phyloP scores from a whole-genome alignment of 768 basidiomycete genomes.

The Leccinum imitatum region DNA sequence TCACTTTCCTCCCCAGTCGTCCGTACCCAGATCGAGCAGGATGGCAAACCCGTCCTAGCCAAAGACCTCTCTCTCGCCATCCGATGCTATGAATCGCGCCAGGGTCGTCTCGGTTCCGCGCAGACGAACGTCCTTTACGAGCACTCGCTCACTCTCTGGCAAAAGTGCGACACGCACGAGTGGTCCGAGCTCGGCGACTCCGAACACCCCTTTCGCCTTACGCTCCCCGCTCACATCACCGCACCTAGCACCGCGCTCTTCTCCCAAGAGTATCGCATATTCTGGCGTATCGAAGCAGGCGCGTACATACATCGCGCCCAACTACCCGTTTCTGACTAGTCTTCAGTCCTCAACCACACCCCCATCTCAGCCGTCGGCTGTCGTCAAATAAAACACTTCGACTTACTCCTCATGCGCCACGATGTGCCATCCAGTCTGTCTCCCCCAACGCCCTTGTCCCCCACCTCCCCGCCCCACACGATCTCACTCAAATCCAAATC shows the following conservation, averaged over 20 bases:
- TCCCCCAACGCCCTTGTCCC: constrained; percentile 35
- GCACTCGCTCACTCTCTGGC: constrained; percentile 65
- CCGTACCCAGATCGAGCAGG: constrained; percentile 66
- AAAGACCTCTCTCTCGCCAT: constrained; percentile 71
- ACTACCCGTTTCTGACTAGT: constrained; percentile 17
- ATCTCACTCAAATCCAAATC: constrained; percentile 50
- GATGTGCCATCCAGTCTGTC: constrained; percentile 51
- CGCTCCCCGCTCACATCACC: constrained; percentile 57
- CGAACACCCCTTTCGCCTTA: constrained; percentile 71
- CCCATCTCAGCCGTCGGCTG: constrained; percentile 65
- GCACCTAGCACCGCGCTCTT: constrained; percentile 66
- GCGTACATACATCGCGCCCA: constrained; percentile 32
- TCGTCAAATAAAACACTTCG: constrained; percentile 67
- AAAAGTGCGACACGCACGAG: constrained; percentile 54
- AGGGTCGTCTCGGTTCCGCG: constrained; percentile 54
- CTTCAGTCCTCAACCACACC: constrained; percentile 63
- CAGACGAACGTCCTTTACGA: constrained; percentile 71
- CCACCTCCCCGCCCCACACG: constrained; percentile 38
- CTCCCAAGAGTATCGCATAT: constrained; percentile 76
- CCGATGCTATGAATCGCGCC: constrained; percentile 79
- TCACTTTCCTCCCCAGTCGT: constrained; percentile 48
- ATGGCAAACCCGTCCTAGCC: constrained; percentile 64
- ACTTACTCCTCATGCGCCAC: constrained; percentile 70
- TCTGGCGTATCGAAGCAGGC: constrained; percentile 86
- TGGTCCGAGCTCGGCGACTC: constrained; percentile 62